Base-by-base conservation (phyloP, 2,329 filamentous ascomycete species). In the Pyrenochaeta sp. region DNA sequence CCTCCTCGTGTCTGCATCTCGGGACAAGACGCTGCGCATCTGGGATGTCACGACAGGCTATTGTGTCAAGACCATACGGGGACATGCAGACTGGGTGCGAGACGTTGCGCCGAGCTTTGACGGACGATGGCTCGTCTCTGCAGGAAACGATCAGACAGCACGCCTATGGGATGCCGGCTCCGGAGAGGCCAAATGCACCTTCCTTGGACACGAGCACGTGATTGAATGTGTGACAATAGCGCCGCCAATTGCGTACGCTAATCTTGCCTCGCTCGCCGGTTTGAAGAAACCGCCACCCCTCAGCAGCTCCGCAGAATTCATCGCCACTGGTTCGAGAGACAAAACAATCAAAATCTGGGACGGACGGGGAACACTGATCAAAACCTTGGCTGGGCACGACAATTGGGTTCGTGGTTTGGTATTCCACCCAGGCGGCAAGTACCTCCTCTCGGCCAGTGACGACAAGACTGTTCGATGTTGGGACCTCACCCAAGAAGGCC, bases 31-130 rank as follows among this genome's bases (percentile, higher is more conserved):
- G 2, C 76, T 97, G 38, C 82, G 88, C 44, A 88, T 96, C 70
- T 96, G 93, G 92, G 91, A 96, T 64, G 88, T 93, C 18, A 91
- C 88, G 19, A 96, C 91, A 1, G 92, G 93, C 5, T 96, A 92
- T 69, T 96, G 91, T 65, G 81, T 96, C 29, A 91, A 90, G 71
- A 96, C 92, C n/a, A 80, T 96, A 51, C 81, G 85, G 20, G 91
- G 92, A 1, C 92, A 96, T 61, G 81, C 80, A 3, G 91, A 89
- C 58, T 96, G 93, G 92, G 89, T 97, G n/a, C 85, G 92, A 46
- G 89, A 93, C 55, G 88, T 96, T 7, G 83, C 81, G 13, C 89
- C 91, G 0, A 94, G 90, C 1, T 79, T 85, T 28, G 92, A 96
- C 63, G 92, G 92, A 19, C 83, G 87, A 44, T 96, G 84, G 74